Conservation (phyloP, 1,284 basidiomycete genomes). For the Irpex lacteus region DNA sequence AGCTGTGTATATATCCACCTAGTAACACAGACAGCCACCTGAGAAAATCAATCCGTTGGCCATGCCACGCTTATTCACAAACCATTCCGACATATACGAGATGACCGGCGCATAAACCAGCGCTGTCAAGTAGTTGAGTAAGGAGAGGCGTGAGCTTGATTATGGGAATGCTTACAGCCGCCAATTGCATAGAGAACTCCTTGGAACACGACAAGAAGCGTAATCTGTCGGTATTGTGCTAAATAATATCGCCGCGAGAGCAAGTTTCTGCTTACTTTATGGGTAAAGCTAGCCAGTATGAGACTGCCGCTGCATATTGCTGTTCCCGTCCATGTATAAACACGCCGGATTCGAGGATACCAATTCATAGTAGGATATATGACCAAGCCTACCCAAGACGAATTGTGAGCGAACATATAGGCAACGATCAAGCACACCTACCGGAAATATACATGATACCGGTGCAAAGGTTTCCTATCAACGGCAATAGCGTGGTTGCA, state of each 20-base stretch:
- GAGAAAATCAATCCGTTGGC: constrained; percentile 41
- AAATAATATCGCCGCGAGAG: not conserved
- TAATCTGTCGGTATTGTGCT: constrained; percentile 24
- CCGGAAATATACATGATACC: constrained; percentile 34
- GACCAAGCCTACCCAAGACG: constrained; percentile 19
- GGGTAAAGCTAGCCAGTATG: constrained; percentile 35
- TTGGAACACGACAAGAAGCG: constrained; percentile 34
- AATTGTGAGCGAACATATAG: not conserved
- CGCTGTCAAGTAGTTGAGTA: constrained; percentile 19
- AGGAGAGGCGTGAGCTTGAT: not conserved
- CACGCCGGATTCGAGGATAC: constrained; percentile 29
- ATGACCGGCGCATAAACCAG: constrained; percentile 34
- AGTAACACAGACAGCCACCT: constrained; percentile 20
- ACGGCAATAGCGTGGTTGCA: constrained; percentile 30
- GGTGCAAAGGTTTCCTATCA: constrained; percentile 31
- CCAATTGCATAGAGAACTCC: constrained; percentile 38
- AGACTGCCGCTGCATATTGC: constrained; percentile 29
- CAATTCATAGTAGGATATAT: constrained; percentile 28
- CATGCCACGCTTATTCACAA: constrained; percentile 34
- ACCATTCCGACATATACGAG: constrained; percentile 42
- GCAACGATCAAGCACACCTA: constrained; percentile 9
- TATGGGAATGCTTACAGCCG: constrained; percentile 23
- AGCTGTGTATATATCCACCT: not conserved
- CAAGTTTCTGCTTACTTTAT: constrained; percentile 19
- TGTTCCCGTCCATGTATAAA: constrained; percentile 31